Percentiles rank a stretch among this genome's conserved stretches.
Conservation (phyloP, 208 protist species). For the Trypanosoma cruzi region DNA sequence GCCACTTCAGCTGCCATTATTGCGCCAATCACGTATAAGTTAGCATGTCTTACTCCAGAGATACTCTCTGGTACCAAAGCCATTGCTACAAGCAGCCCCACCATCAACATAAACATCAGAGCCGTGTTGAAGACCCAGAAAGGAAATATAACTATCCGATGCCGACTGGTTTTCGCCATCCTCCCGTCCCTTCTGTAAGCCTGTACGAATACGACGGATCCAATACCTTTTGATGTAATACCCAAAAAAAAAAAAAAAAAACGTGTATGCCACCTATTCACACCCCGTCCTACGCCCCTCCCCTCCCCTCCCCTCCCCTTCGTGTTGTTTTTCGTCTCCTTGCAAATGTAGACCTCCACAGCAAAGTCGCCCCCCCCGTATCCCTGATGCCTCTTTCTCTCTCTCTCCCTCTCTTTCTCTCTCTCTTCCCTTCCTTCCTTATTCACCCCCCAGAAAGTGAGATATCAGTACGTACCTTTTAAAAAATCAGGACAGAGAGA, state of each 20-base stretch:
- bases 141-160: constrained; percentile 4
- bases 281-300: neutral
- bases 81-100: neutral
- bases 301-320: no score
- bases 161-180: neutral
- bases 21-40: constrained; percentile 11
- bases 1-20: constrained; percentile 8
- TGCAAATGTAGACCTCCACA: no score
- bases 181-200: no score
- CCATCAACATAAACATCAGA: constrained; percentile 8
- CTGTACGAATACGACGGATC: neutral
- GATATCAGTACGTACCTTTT: no score
- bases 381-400: neutral
- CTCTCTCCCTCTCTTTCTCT: no score
- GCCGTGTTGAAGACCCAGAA: neutral
- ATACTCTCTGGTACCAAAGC: constrained; percentile 12
- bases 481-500: no score
- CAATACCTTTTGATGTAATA: neutral
- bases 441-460: no score
- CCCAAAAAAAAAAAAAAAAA: neutral
- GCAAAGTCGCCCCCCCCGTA: no score
- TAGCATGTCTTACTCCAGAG: neutral
- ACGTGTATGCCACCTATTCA: no score
- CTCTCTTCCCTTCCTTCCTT: neutral
- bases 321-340: no score